A percentile compares a stretch with the other conserved stretches of the same genome.
phyloP scores from a whole-genome alignment of 345 rosid genomes.

The Rhodamnia argentea region DNA sequence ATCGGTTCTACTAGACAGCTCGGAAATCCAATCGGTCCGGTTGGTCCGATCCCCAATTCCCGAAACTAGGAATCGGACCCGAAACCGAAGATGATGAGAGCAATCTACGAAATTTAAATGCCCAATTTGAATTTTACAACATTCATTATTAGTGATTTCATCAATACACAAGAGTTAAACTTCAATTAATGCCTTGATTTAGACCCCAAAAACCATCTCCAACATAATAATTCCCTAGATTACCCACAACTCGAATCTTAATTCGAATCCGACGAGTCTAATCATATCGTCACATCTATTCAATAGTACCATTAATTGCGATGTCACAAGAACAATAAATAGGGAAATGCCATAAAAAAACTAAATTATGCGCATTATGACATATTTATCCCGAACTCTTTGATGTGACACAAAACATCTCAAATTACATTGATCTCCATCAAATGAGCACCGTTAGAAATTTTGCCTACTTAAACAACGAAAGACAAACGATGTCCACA shows the following conservation, averaged over 20 bases:
- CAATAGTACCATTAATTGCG: background rate
- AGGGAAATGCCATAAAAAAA: no score
- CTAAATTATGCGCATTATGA: no score
- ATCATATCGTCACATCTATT: background rate
- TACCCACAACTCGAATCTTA: background rate
- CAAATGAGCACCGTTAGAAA: no score
- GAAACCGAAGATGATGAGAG: background rate
- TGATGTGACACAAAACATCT: no score
- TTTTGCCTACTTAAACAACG: no score
- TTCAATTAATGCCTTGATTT: background rate
- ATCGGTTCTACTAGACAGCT: no score
- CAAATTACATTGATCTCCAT: no score
- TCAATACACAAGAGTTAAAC: accelerated
- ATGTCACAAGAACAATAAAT: background rate
- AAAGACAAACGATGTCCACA: no score
- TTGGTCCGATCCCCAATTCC: no score
- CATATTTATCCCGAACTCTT: no score
- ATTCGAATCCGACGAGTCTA: no score
- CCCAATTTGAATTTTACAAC: background rate
- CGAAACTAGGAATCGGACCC: no score
- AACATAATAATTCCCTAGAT: background rate
- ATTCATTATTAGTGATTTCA: background rate
- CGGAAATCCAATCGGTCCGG: accelerated
- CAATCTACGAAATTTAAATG: background rate
- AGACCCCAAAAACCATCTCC: background rate